Evolutionary conservation across 2,329 filamentous ascomycete genomes (phyloP).

Genomic region (Neonectria coccinea): DNA sequence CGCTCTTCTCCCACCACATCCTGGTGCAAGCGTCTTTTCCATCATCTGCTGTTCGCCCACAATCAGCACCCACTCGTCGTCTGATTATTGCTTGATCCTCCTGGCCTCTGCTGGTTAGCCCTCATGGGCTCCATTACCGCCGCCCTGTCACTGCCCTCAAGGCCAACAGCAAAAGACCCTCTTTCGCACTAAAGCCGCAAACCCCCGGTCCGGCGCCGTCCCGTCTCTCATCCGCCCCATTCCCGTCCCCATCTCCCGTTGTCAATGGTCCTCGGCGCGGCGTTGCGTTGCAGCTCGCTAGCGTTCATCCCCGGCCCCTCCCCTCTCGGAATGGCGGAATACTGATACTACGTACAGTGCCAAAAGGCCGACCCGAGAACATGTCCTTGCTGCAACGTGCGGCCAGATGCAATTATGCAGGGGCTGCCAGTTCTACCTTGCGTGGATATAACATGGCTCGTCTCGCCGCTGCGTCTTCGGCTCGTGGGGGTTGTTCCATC

Average conservation of each 20-base stretch:
- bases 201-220: conserved; percentile 15
- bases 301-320: conserved; percentile 3
- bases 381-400: conserved; percentile 44
- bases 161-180: conserved; percentile 6
- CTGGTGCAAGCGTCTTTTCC: conserved; percentile 21
- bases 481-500: conserved; percentile 22
- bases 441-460: conserved; percentile 37
- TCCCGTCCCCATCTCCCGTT: conserved; percentile 22
- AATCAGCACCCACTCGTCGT: conserved; percentile 31
- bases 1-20: conserved; percentile 15
- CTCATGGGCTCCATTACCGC: conserved; percentile 2
- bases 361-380: conserved; percentile 27
- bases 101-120: neutral
- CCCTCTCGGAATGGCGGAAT: conserved; percentile 1
- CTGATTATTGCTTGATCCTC: conserved; percentile 16
- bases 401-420: conserved; percentile 35
- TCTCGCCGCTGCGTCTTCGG: conserved; percentile 15
- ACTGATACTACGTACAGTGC: conserved; percentile 23
- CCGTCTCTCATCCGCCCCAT: conserved; percentile 2
- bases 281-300: conserved; percentile 1
- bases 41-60: conserved; percentile 30
- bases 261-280: conserved; percentile 1
- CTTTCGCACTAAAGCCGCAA: conserved; percentile 1
- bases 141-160: conserved; percentile 7
- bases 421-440: conserved; percentile 27